phyloP scores from a whole-genome alignment of 805 yeast species.

The Candida coleopterorum region DNA sequence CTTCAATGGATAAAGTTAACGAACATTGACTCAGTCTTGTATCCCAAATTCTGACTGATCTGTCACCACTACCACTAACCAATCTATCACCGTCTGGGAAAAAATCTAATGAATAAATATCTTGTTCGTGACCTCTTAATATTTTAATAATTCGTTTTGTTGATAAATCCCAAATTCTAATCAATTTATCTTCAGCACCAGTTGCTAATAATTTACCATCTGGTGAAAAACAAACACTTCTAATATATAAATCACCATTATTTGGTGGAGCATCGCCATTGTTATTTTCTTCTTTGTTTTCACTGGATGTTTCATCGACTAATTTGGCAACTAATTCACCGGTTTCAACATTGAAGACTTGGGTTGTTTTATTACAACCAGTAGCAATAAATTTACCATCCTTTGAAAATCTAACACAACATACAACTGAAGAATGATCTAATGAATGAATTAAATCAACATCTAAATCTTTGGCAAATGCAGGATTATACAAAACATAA shows the following conservation, averaged over 20 bases:
- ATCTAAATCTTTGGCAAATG: conserved; percentile 61
- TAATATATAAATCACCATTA: conserved; percentile 82
- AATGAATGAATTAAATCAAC: conserved; percentile 85
- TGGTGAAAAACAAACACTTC: conserved; percentile 95
- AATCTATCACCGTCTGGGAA: conserved; percentile 91
- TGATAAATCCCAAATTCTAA: conserved; percentile 93
- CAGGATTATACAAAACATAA: conserved; percentile 86
- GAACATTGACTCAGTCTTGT: conserved; percentile 84
- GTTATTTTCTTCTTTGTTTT: conserved; percentile 40
- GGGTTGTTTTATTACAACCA: conserved; percentile 94
- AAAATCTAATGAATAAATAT: conserved; percentile 90
- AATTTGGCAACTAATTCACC: conserved; percentile 86
- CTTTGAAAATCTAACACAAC: conserved; percentile 89
- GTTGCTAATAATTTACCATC: conserved; percentile 89
- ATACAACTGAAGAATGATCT: conserved; percentile 91
- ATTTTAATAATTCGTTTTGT: conserved; percentile 81
- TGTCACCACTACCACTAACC: conserved; percentile 94
- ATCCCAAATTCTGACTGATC: conserved; percentile 96
- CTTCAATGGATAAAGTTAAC: conserved; percentile 85
- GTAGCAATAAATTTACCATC: conserved; percentile 94
- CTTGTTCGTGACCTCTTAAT: conserved; percentile 94
- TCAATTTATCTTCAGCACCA: conserved; percentile 86
- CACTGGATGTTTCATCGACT: conserved; percentile 62
- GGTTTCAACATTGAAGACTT: conserved; percentile 86
- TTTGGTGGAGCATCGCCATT: conserved; percentile 44